Evolutionary conservation across 2,329 filamentous ascomycete species (phyloP).

Genomic region (Pseudophaeomoniella oleicola): DNA sequence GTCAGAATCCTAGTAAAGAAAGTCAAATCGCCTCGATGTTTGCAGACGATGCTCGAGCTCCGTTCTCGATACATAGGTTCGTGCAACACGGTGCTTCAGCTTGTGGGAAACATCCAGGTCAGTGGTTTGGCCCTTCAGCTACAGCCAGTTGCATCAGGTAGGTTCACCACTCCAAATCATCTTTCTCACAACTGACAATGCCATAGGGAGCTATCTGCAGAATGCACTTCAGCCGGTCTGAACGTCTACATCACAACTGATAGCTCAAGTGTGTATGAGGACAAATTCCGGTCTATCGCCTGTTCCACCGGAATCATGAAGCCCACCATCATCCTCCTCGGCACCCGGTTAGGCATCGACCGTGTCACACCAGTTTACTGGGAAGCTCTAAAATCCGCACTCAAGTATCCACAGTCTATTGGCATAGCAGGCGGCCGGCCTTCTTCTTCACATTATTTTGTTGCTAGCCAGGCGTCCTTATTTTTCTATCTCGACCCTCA

Average conservation of each 20-base stretch:
- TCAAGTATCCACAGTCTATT: constrained; percentile 85
- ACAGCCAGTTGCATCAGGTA: constrained; percentile 90
- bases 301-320: constrained; percentile 53
- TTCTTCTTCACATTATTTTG: constrained; percentile 71
- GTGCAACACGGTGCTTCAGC: constrained; percentile 72
- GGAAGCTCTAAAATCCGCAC: constrained; percentile 71
- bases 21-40: constrained; percentile 63
- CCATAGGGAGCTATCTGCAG: constrained; percentile 56
- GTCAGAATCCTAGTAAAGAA: constrained; percentile 44
- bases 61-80: constrained; percentile 91
- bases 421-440: constrained; percentile 92
- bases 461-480: constrained; percentile 57
- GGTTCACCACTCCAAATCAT: constrained; percentile 18
- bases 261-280: constrained; percentile 83
- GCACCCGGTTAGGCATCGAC: constrained; percentile 81
- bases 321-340: constrained; percentile 78
- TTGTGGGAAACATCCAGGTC: constrained; percentile 87
- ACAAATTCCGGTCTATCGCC: constrained; percentile 68
- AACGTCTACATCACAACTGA: constrained; percentile 83
- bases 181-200: constrained; percentile 1
- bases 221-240: constrained; percentile 46
- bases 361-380: constrained; percentile 91
- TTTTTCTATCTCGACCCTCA: constrained; percentile 96
- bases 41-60: constrained; percentile 70
- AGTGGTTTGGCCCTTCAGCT: constrained; percentile 98